Evolutionary conservation across 1,284 basidiomycete genomes (phyloP), one percentile per base, ranked within the genome.

Genomic region (Omphalotus olearius): DNA sequence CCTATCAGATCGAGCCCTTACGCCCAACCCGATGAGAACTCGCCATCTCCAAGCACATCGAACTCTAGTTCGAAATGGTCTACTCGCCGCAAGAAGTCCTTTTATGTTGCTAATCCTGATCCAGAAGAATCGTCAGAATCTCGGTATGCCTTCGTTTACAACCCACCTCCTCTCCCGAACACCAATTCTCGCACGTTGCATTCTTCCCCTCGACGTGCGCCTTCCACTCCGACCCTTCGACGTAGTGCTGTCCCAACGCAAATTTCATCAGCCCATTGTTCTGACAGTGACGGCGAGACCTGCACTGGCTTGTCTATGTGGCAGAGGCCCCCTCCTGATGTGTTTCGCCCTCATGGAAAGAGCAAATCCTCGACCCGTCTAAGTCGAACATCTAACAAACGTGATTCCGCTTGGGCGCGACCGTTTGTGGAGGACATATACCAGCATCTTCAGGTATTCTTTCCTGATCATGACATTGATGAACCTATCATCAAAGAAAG

Each of bases 391-490:
- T 53, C 56, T 13, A 38, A 56, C 14, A 59, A 57, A 45, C 54
- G 54, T 18, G 72, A 76, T 47, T 66, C 67, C 40, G 79, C 78
- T 9, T 87, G 82, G 82, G 78, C 84, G 59, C 85, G 95, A 62
- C 95, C 96, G 1, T 79, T 83, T 26, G 80, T 91, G 0, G 90
- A 93, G 59, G 85, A 88, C 58, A 85, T 98, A 45, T 90, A 92
- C 65, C 84, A 93, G 49, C 79, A 91, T 52, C 75, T 98, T 14
- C 85, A 95, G 58, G 81, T 85, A 51, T 96, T 89, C 71, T 98
- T 98, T 74, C 93, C 93, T 6, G 80, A 88, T 56, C 88, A 93
- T 64, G 89, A 98, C 64, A 79, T 98, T 45, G 94, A 98, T 67
- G 85, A 89, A 63, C 90, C 92, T 0, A 81, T 95, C 51, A 83